These are phyloP conservation scores for Beauveria bassiana DNA, from an alignment of 2,329 filamentous ascomycete species.

Conservation along the genomic window DNA sequence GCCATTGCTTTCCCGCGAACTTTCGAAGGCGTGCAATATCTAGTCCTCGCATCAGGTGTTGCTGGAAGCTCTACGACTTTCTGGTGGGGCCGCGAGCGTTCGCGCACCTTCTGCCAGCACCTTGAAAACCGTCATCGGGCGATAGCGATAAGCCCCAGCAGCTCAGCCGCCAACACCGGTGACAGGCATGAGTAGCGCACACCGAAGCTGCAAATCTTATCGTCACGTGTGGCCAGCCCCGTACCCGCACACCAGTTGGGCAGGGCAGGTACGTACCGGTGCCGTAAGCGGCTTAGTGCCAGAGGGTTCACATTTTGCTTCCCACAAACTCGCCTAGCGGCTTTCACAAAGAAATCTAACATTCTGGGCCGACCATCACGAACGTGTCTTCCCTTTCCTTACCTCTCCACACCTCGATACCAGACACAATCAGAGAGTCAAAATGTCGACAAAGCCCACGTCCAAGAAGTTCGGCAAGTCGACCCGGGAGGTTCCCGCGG, in stretches of 20 bases:
- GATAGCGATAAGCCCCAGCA: neutral
- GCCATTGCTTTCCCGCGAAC: neutral
- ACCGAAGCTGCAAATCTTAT: conserved; percentile 18
- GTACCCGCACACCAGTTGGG: conserved; percentile 19
- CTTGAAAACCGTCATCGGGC: conserved; percentile 9
- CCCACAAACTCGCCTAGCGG: conserved; percentile 36
- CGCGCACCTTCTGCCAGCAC: conserved; percentile 30
- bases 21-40: conserved; percentile 2
- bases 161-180: neutral
- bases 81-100: conserved; percentile 24
- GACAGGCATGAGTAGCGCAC: neutral
- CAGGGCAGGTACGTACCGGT: conserved; percentile 13
- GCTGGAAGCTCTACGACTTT: conserved; percentile 20
- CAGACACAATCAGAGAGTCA: conserved; percentile 43
- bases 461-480: conserved; percentile 98
- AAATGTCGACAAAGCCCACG: conserved; percentile 67
- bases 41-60: neutral
- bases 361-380: conserved; percentile 32
- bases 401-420: conserved; percentile 26
- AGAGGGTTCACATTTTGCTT: conserved; percentile 37
- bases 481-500: conserved; percentile 81
- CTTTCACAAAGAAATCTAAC: conserved; percentile 35
- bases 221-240: conserved; percentile 31
- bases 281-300: conserved; percentile 27
- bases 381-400: conserved; percentile 28